Evolutionary conservation across 2,329 filamentous ascomycete genomes (phyloP), one percentile per base, ranked within the genome.

Genomic region (Samsoniella hepiali): DNA sequence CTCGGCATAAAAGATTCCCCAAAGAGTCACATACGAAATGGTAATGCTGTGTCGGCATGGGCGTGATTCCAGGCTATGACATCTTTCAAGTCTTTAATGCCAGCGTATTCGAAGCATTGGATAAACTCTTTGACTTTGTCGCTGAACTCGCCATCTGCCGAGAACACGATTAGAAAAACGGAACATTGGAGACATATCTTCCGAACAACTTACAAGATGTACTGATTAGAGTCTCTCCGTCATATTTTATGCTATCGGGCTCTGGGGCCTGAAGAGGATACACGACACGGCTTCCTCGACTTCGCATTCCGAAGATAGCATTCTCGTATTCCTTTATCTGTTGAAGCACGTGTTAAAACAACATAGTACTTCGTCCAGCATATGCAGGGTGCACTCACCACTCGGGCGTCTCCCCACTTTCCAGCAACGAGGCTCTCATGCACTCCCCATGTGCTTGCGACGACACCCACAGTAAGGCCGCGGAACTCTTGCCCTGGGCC

Each of bases 11-110:
- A 7, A 45, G 22, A 22, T 9, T 17, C 13, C 22, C 22, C 5
- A 3, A 8, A 17, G 32, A 7, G 27, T 32, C 5, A 56, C 63
- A 22, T 62, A 65, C 63, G 53, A 8, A 13, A n/a, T 22, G 51
- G 63, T 22, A 63, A 15, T 10, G 54, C 53, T 7, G 27, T 54
- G 2, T 32, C 11, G 13, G 63, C 47, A 34, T 63, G 27, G 3
- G 47, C 47, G 1, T 63, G 17, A 29, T 65, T 63, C 63, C 63
- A 65, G 2, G 15, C 32, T 17, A 65, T 63, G 7, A 65, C 15
- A 32, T 58, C 59, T 11, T 47, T 45, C 45, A 65, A 42, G 15
- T 56, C 47, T 44, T 58, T 45, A n/a, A 65, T 57, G 34, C 47
- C 38, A 3, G 31, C 10, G 17, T 27, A 6, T 31, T 63, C 54